phyloP scores from a whole-genome alignment of 257 asterid genomes.

The Euphrasia confusa region DNA sequence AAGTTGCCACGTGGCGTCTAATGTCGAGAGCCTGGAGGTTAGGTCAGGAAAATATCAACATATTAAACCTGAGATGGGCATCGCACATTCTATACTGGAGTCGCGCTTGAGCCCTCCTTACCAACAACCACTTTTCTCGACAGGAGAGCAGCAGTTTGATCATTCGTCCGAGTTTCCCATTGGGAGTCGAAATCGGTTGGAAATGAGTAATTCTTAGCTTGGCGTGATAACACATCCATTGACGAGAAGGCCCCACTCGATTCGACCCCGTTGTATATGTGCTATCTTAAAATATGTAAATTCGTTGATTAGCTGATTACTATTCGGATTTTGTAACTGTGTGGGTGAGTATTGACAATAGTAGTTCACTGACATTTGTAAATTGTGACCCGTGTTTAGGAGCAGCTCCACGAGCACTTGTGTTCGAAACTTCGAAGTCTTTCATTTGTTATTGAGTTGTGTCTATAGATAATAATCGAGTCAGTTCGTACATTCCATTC shows the following conservation, averaged over 20 bases:
- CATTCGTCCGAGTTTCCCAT: conserved; percentile 29
- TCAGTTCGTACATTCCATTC: no score
- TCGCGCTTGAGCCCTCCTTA: conserved; percentile 46
- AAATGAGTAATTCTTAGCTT: conserved; percentile 27
- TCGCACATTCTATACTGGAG: conserved; percentile 49
- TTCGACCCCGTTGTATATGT: conserved; percentile 26
- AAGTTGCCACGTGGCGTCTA: conserved; percentile 40
- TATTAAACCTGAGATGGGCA: conserved; percentile 38
- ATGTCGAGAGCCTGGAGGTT: conserved; percentile 41
- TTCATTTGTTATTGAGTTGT: background rate
- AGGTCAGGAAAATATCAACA: conserved; percentile 57
- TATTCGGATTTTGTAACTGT: conserved; percentile 24
- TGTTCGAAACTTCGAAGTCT: background rate
- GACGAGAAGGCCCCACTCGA: conserved; percentile 8
- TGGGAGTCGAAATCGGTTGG: conserved; percentile 30
- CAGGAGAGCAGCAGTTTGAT: conserved; percentile 42
- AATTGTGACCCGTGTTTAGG: background rate
- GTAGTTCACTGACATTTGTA: conserved; percentile 4
- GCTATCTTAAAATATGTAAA: conserved; percentile 26
- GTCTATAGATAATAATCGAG: no score
- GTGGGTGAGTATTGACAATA: conserved; percentile 22
- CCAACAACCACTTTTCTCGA: conserved; percentile 44
- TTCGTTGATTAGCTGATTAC: conserved; percentile 13
- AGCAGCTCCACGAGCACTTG: background rate
- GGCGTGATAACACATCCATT: conserved; percentile 16